Evolutionary conservation across 805 yeast species (phyloP), one percentile per base, ranked within the genome.

Genomic region (Barnettozyma populi): DNA sequence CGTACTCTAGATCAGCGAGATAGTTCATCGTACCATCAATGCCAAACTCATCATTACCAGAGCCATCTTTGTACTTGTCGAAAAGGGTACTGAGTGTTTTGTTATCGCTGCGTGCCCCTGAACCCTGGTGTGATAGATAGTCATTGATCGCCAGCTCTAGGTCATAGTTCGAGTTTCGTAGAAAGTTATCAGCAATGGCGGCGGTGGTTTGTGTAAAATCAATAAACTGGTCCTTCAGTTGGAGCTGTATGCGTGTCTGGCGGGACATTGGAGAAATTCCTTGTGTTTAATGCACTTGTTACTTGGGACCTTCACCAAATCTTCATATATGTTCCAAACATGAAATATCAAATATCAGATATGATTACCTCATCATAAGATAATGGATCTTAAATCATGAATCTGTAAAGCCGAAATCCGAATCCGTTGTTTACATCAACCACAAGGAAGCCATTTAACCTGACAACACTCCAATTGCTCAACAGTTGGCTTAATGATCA

Each of bases 11-110:
- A 56, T 84, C 96, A 14, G 71, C 72, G 20, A 92, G 68, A 56
- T 82, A 87, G 36, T 60, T 54, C 9, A 90, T 63, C 0, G 97
- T 84, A 0, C 96, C 97, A 49, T 88, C 94, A 9, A 86, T 72
- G 23, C 82, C 92, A 35, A 90, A 86, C 11, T 68, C 63, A 14
- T 56, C 55, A 1, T 41, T 23, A 2, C 49, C 35, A 1, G 36
- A 21, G 7, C 23, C 23, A 14, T 60, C 65, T 39, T 54, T 56
- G 51, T 61, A 61, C 18, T 39, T 44, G 35, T 60, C 56, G 41
- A 58, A 61, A 1, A 61, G 48, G 1, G 43, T 37, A 10, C 29
- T 32, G 2, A 60, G 46, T 1, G 50, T 32, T 37, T 43, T 50
- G 44, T 52, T 49, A 27, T 59, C 60, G 14, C 38, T 51, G 10